A percentile compares a stretch with the other conserved stretches of the same genome.
These are phyloP conservation scores for Nicotiana benthamiana DNA, from an alignment of 257 asterid genomes.

Conservation along the genomic window DNA sequence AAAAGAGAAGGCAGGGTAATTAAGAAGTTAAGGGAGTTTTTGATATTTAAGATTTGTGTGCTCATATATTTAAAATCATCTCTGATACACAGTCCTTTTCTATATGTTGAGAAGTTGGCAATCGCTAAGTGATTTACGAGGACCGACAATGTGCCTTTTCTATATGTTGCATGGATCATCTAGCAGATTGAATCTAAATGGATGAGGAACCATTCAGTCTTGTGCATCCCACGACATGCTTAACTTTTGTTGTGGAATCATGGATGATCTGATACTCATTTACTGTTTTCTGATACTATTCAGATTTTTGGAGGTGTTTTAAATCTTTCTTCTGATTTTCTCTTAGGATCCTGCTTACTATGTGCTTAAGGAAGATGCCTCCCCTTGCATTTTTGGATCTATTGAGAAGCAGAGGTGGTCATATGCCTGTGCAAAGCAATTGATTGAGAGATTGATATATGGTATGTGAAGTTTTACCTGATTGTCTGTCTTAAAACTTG, in stretches of 20 bases:
- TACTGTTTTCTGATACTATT: neutral
- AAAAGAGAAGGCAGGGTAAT: neutral
- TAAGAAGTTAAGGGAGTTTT: neutral
- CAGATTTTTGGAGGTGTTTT: slow-evolving; percentile 3
- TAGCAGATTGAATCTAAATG: neutral
- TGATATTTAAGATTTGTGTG: neutral
- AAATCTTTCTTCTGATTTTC: slow-evolving; percentile 19
- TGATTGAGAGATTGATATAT: slow-evolving; percentile 87
- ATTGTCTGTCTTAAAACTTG: slow-evolving; percentile 9
- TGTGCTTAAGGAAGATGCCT: slow-evolving; percentile 67
- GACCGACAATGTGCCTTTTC: neutral
- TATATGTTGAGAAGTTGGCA: neutral
- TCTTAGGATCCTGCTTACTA: slow-evolving; percentile 76
- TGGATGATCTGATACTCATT: neutral
- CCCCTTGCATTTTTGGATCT: slow-evolving; percentile 95
- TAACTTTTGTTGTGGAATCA: neutral
- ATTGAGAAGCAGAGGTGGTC: slow-evolving; percentile 99
- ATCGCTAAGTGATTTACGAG: neutral
- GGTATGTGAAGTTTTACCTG: slow-evolving; percentile 41
- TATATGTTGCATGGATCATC: neutral
- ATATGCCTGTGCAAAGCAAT: slow-evolving; percentile 91
- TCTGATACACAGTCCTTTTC: neutral
- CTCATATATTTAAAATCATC: neutral
- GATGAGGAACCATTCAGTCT: neutral
- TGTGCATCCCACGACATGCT: neutral